Conservation (phyloP, 2,329 filamentous ascomycete species). For the Coniochaeta sp. region DNA sequence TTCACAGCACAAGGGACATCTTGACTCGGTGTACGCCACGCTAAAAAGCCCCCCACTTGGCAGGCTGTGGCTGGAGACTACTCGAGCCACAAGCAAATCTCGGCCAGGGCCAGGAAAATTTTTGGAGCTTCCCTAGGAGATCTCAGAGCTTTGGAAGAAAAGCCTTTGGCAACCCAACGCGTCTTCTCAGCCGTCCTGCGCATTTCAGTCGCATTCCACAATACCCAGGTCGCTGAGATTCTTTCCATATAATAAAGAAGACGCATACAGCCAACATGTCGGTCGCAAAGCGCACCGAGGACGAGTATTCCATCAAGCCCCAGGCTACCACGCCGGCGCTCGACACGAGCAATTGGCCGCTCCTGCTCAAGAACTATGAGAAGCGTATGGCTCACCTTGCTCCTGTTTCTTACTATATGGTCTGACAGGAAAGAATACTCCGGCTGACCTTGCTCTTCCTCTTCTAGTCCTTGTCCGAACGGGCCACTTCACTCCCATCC, state of each 20-base stretch:
- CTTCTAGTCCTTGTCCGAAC: slow-evolving; percentile 76
- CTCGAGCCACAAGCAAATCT: background rate
- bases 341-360: slow-evolving; percentile 84
- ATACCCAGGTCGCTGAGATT: slow-evolving; percentile 1
- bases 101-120: background rate
- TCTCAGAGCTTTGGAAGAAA: background rate
- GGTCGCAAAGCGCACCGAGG: slow-evolving; percentile 33
- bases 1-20: background rate
- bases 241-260: slow-evolving; percentile 19
- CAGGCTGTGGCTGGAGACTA: background rate
- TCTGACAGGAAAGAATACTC: background rate
- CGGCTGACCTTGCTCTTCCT: slow-evolving; percentile 1
- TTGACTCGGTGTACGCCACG: background rate
- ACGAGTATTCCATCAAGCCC: slow-evolving; percentile 87
- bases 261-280: slow-evolving; percentile 18
- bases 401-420: slow-evolving; percentile 3
- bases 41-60: background rate
- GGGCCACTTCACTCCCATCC: slow-evolving; percentile 94
- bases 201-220: slow-evolving; percentile 1
- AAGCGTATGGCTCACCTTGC: slow-evolving; percentile 55
- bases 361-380: slow-evolving; percentile 94
- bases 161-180: background rate
- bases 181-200: slow-evolving; percentile 1
- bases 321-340: slow-evolving; percentile 70
- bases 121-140: background rate